Conservation (phyloP, 805 yeast species). For the Cyberlindnera euphorbiiphila region DNA sequence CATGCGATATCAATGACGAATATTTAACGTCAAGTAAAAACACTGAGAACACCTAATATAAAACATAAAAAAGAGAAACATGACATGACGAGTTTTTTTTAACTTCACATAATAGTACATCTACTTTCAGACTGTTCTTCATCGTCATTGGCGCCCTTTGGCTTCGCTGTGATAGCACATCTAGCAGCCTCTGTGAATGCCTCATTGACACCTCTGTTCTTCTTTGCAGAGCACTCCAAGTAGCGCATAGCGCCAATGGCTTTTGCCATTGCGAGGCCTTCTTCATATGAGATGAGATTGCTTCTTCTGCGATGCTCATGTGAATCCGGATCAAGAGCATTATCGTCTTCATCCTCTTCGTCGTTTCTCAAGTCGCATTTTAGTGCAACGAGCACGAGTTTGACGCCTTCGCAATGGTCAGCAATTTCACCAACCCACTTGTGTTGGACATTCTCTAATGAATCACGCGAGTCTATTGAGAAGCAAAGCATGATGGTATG, state of each 20-base stretch:
- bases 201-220: slow-evolving; percentile 97
- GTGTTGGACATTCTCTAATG: slow-evolving; percentile 89
- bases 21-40: too few relatives aligned
- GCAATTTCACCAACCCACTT: slow-evolving; percentile 97
- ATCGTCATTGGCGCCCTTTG: slow-evolving; percentile 63
- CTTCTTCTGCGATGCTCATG: slow-evolving; percentile 32
- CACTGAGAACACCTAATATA: neutral
- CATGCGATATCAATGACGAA: too few relatives aligned
- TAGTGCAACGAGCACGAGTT: slow-evolving; percentile 86
- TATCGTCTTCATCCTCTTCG: slow-evolving; percentile 44
- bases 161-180: slow-evolving; percentile 86
- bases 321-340: slow-evolving; percentile 33
- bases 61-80: neutral
- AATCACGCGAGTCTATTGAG: slow-evolving; percentile 90
- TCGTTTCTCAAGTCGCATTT: slow-evolving; percentile 86
- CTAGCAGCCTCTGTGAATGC: slow-evolving; percentile 99
- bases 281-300: slow-evolving; percentile 79
- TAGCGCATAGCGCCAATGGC: slow-evolving; percentile 91
- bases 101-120: slow-evolving; percentile 42
- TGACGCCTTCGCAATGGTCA: slow-evolving; percentile 96
- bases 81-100: too few relatives aligned
- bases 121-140: slow-evolving; percentile 30
- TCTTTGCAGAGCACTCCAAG: slow-evolving; percentile 94
- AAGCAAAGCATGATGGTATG: slow-evolving; percentile 97
- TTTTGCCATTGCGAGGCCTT: slow-evolving; percentile 90